A percentile compares a stretch with the other conserved stretches of the same genome.
Conservation (phyloP, 176 grass and related monocot genomes). For the Rhipidocladum racemiflorum region DNA sequence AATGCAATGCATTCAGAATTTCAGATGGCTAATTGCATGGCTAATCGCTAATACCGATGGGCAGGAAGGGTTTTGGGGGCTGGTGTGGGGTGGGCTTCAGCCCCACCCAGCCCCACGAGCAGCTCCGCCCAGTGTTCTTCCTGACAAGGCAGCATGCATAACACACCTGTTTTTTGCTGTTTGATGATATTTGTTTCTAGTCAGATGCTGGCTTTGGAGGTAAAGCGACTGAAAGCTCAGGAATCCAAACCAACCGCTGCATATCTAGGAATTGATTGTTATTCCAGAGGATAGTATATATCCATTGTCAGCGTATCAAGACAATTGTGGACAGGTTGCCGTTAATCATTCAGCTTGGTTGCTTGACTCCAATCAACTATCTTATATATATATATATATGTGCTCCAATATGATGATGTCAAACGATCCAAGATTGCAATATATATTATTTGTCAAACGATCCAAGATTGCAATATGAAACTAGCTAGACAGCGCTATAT, state of each 20-base stretch:
- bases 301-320: constrained; percentile 29
- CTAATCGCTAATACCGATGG: too few species aligned
- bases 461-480: not conserved
- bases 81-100: too few species aligned
- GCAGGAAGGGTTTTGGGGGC: too few species aligned
- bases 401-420: not conserved
- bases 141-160: not conserved
- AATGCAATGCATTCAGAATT: too few species aligned
- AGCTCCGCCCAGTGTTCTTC: too few species aligned
- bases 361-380: not conserved
- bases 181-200: constrained; percentile 19
- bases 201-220: constrained; percentile 38
- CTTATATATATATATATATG: not conserved
- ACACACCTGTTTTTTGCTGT: constrained; percentile 9
- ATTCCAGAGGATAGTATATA: constrained; percentile 25
- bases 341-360: not conserved
- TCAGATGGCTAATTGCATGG: too few species aligned
- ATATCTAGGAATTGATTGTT: constrained; percentile 29
- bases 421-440: not conserved
- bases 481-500: not conserved
- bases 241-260: constrained; percentile 50
- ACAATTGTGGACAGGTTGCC: not conserved
- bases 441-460: not conserved
- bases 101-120: too few species aligned
- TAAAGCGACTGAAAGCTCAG: constrained; percentile 76